These are phyloP conservation scores for Hymenoscyphus linearis DNA, from an alignment of 2,329 filamentous ascomycete genomes.

Conservation along the genomic window DNA sequence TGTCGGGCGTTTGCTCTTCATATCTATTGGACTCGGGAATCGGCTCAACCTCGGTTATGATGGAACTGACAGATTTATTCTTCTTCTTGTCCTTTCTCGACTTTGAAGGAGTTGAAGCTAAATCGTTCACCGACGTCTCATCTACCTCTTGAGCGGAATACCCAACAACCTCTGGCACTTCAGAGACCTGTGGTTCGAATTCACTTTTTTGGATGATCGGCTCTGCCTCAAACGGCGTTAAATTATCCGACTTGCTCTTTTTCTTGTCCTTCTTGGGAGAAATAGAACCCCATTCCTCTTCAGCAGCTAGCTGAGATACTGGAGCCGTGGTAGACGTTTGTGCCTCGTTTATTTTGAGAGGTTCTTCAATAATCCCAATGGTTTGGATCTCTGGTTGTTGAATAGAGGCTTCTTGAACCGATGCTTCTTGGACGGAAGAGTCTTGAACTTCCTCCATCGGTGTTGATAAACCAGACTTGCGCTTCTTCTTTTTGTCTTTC, in stretches of 20 bases:
- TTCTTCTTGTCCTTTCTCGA: constrained; percentile 5
- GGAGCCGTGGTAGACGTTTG: neutral
- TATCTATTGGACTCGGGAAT: too few species aligned
- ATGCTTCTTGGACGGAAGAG: neutral
- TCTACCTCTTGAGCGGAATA: neutral
- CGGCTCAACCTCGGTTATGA: neutral
- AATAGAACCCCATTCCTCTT: constrained; percentile 5
- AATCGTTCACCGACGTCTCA: neutral
- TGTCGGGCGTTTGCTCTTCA: neutral
- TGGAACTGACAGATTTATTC: neutral
- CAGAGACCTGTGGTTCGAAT: neutral
- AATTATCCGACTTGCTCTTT: constrained; percentile 8
- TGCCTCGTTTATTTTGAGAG: neutral
- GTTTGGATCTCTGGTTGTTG: neutral
- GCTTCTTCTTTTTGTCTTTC: constrained; percentile 12
- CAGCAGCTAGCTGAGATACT: neutral
- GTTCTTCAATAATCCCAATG: neutral
- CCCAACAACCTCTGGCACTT: neutral
- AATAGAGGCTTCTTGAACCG: neutral
- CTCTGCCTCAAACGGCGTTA: constrained; percentile 5
- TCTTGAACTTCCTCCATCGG: neutral
- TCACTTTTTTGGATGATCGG: neutral
- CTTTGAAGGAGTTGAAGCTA: neutral
- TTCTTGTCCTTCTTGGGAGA: constrained; percentile 28
- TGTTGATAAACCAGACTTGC: constrained; percentile 4